A percentile compares a stretch with the other conserved stretches of the same genome.
These are phyloP conservation scores for Arthrobotrys iridis DNA, from an alignment of 2,329 filamentous ascomycete genomes.

Conservation along the genomic window DNA sequence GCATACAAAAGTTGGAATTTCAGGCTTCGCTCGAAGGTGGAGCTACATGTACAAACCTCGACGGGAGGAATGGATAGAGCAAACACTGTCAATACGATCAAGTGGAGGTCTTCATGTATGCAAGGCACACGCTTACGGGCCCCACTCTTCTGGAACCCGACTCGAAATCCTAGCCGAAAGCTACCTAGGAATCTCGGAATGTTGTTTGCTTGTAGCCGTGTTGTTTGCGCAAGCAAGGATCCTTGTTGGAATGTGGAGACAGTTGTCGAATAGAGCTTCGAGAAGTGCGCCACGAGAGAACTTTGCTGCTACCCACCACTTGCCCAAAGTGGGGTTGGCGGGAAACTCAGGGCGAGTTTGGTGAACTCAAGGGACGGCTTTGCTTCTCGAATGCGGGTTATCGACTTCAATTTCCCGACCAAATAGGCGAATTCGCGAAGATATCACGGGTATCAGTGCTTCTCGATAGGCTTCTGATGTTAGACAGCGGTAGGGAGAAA, in stretches of 20 bases:
- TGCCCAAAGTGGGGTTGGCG: slow-evolving; percentile 18
- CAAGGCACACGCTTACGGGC: slow-evolving; percentile 22
- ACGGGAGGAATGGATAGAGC: slow-evolving; percentile 11
- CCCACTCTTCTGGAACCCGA: slow-evolving; percentile 11
- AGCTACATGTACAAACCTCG: slow-evolving; percentile 7
- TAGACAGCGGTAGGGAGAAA: too few relatives aligned
- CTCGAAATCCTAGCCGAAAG: not conserved
- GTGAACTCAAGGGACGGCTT: too few relatives aligned
- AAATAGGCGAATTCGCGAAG: not conserved
- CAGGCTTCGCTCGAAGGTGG: not conserved
- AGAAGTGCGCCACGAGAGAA: slow-evolving; percentile 31
- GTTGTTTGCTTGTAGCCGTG: slow-evolving; percentile 7
- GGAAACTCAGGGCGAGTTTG: slow-evolving; percentile 8
- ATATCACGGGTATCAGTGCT: too few relatives aligned
- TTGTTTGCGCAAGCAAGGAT: slow-evolving; percentile 47
- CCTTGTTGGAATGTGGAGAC: slow-evolving; percentile 25
- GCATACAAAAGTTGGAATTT: not conserved
- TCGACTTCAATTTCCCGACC: slow-evolving; percentile 1
- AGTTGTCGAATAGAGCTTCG: slow-evolving; percentile 25
- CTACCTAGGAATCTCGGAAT: slow-evolving; percentile 4
- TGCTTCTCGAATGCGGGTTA: slow-evolving; percentile 1
- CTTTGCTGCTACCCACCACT: not conserved
- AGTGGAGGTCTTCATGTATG: slow-evolving; percentile 23
- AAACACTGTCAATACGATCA: slow-evolving; percentile 37
- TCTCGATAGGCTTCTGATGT: too few relatives aligned